Conservation (phyloP, 768 basidiomycete genomes). For the Amanita subjunquillea region DNA sequence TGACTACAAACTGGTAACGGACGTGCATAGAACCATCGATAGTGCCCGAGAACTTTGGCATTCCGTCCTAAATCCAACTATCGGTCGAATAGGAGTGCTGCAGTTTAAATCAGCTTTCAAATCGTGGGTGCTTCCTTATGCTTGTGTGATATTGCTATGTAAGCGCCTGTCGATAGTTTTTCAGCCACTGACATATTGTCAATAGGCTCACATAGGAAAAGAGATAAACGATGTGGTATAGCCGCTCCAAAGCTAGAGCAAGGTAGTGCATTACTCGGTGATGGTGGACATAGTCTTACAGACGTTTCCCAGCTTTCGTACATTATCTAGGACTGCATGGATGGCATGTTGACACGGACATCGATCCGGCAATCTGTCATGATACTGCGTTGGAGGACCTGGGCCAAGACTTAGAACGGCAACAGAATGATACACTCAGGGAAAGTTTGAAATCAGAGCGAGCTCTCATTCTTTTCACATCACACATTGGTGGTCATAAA, state of each 20-base stretch:
- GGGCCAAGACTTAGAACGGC: slow-evolving; percentile 42
- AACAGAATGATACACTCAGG: slow-evolving; percentile 41
- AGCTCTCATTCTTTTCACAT: slow-evolving; percentile 77
- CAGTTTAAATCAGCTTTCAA: slow-evolving; percentile 38
- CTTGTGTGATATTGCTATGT: slow-evolving; percentile 87
- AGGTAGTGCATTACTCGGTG: slow-evolving; percentile 27
- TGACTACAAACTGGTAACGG: slow-evolving; percentile 78
- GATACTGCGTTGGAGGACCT: slow-evolving; percentile 55
- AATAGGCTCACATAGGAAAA: slow-evolving; percentile 84
- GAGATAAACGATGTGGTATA: slow-evolving; percentile 88
- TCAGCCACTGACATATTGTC: slow-evolving; percentile 8
- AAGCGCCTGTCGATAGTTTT: slow-evolving; percentile 19
- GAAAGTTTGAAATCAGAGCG: slow-evolving; percentile 47
- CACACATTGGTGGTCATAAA: slow-evolving; percentile 90
- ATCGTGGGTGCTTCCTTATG: slow-evolving; percentile 81
- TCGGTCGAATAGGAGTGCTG: slow-evolving; percentile 36
- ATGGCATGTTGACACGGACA: slow-evolving; percentile 68
- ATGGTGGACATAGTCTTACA: slow-evolving; percentile 9
- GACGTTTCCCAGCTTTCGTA: slow-evolving; percentile 40
- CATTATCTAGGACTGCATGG: slow-evolving; percentile 53
- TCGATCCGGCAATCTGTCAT: slow-evolving; percentile 45
- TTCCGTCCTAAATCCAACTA: slow-evolving; percentile 46
- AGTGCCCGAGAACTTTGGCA: slow-evolving; percentile 69
- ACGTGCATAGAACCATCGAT: slow-evolving; percentile 49
- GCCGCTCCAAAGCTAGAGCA: slow-evolving; percentile 78